Conservation (phyloP, 495 filamentous ascomycete species). For the Aspergillus diversus region DNA sequence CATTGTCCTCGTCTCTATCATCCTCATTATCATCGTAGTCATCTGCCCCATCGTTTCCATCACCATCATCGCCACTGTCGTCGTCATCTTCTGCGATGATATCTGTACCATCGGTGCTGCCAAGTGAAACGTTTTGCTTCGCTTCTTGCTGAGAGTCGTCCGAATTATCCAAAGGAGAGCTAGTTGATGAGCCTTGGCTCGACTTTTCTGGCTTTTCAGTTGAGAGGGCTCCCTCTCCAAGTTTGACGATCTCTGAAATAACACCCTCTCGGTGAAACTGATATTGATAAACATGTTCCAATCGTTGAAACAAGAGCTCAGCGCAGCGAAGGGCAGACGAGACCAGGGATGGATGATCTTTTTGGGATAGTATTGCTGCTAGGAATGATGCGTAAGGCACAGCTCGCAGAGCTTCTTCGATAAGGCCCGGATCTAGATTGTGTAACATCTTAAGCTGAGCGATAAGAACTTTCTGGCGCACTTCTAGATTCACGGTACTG, state of each 20-base stretch:
- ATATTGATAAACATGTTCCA: conserved; percentile 87
- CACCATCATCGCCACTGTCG: conserved; percentile 56
- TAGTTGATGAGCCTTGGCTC: conserved; percentile 17
- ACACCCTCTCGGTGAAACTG: conserved; percentile 98
- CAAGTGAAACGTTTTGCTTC: conserved; percentile 3
- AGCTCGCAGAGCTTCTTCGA: conserved; percentile 84
- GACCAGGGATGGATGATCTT: conserved; percentile 88
- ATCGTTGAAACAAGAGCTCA: conserved; percentile 79
- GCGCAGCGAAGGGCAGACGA: conserved; percentile 85
- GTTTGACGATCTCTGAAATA: conserved; percentile 84
- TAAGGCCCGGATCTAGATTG: conserved; percentile 81
- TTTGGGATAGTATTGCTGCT: conserved; percentile 92
- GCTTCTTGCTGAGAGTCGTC: conserved; percentile 20
- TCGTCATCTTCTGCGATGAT: conserved; percentile 49
- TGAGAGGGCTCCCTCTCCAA: conserved; percentile 61
- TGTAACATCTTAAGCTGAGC: conserved; percentile 98
- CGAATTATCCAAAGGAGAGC: conserved; percentile 29
- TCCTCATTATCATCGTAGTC: conserved; percentile 67
- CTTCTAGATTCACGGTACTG: conserved; percentile 95
- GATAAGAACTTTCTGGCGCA: conserved; percentile 94
- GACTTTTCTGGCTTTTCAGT: conserved; percentile 29
- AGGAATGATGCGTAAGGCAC: conserved; percentile 98
- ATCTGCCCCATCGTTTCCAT: conserved; percentile 49
- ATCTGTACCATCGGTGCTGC: conserved; percentile 5
- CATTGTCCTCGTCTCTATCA: conserved; percentile 61